Conservation (phyloP, 1,284 basidiomycete genomes). For the Fomitopsis palustris region DNA sequence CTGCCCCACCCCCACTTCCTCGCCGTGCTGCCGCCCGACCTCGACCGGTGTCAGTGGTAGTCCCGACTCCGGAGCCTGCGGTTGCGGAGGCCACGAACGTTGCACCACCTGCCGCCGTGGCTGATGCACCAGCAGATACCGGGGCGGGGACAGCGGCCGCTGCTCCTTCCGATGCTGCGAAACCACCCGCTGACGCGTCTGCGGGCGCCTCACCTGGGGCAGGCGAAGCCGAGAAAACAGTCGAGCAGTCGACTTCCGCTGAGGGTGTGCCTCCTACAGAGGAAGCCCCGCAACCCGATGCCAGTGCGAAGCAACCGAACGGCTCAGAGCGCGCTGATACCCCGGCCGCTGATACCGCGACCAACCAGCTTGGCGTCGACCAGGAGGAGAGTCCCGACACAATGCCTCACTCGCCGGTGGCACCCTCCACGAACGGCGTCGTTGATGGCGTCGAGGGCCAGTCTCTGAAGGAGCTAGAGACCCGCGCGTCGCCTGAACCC, state of each 20-base stretch:
- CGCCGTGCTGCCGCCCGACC: slow-evolving; percentile 46
- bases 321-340: background rate
- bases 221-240: background rate
- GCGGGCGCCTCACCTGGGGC: background rate
- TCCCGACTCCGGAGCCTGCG: slow-evolving; percentile 3
- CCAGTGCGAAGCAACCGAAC: background rate
- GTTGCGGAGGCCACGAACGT: background rate
- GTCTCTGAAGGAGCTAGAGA: slow-evolving; percentile 1
- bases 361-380: background rate
- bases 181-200: background rate
- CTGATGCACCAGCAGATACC: background rate
- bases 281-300: background rate
- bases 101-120: background rate
- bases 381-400: background rate
- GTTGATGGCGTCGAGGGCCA: slow-evolving; percentile 5
- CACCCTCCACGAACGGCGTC: slow-evolving; percentile 7
- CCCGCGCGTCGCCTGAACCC: background rate
- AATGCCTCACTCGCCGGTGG: background rate
- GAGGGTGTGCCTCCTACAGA: background rate
- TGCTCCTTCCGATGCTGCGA: background rate
- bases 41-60: slow-evolving; percentile 26
- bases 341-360: background rate
- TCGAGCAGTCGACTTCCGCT: background rate
- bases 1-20: slow-evolving; percentile 52
- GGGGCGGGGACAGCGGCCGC: background rate